Evolutionary conservation across 108 stramenopile genomes (phyloP).

Genomic region (Aureococcus anophagefferens): DNA sequence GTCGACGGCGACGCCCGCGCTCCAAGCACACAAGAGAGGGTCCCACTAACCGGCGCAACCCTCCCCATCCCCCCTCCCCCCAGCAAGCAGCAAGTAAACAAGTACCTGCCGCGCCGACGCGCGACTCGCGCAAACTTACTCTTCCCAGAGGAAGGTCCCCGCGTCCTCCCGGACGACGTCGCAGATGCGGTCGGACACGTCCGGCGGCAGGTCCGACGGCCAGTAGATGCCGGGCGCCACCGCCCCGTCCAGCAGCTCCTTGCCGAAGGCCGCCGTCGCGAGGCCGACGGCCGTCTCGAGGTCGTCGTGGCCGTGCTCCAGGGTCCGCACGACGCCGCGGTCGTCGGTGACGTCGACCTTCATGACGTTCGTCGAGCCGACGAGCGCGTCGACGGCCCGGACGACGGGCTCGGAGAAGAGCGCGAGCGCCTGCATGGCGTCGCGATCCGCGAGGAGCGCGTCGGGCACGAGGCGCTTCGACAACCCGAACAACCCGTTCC

Average conservation of each 20-base stretch:
- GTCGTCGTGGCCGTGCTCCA: slow-evolving; percentile 55
- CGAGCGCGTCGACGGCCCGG: slow-evolving; percentile 65
- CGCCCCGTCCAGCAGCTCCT: slow-evolving; percentile 37
- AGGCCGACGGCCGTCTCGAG: slow-evolving; percentile 70
- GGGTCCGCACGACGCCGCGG: slow-evolving; percentile 15
- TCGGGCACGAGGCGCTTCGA: slow-evolving; percentile 52
- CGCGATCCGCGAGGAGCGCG: slow-evolving; percentile 50
- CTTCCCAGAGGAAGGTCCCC: background rate
- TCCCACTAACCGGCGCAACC: too few species aligned
- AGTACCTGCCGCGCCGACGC: too few species aligned
- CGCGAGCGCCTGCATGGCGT: slow-evolving; percentile 56
- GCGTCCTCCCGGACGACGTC: background rate
- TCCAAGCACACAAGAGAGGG: too few species aligned
- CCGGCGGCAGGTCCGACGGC: background rate
- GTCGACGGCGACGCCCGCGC: too few species aligned
- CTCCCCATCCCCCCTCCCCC: too few species aligned
- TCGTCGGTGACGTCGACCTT: slow-evolving; percentile 38
- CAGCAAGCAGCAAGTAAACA: too few species aligned
- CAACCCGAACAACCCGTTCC: slow-evolving; percentile 65
- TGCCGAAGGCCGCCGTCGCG: slow-evolving; percentile 60
- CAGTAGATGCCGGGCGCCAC: background rate
- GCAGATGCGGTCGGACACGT: background rate
- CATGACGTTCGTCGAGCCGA: slow-evolving; percentile 73
- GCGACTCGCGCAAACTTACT: too few species aligned
- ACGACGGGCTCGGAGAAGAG: slow-evolving; percentile 69